These are phyloP conservation scores for Phytophthora tubulina DNA, from an alignment of 352 stramenopile species.

Conservation along the genomic window DNA sequence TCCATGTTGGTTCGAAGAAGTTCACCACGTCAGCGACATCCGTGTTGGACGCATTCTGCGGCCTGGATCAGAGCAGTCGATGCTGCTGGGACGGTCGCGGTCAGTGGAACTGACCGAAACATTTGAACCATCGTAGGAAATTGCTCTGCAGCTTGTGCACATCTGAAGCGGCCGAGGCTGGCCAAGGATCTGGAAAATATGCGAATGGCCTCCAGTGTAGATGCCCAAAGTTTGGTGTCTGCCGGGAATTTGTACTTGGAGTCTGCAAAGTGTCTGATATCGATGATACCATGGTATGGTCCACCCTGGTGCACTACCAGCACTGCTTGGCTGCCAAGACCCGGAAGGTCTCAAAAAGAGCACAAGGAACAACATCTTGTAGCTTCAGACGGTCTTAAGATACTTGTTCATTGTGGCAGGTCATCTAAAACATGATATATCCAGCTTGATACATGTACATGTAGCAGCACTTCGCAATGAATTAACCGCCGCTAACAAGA, in stretches of 20 bases:
- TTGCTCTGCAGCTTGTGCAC: not conserved
- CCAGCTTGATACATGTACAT: not conserved
- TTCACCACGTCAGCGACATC: no score
- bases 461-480: not conserved
- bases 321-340: no score
- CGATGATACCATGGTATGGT: no score
- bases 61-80: not conserved
- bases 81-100: not conserved
- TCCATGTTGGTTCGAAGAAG: no score
- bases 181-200: no score
- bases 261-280: no score
- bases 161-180: no score
- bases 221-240: no score
- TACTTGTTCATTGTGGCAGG: not conserved
- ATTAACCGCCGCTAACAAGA: not conserved
- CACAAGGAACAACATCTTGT: not conserved
- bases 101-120: not conserved
- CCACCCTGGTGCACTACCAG: no score
- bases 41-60: not conserved
- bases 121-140: not conserved
- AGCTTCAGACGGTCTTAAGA: not conserved
- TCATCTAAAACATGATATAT: not conserved
- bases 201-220: no score
- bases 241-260: no score
- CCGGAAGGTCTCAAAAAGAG: no score